Evolutionary conservation across 2,329 filamentous ascomycete species (phyloP).

Genomic region (Hymenoscyphus fructigenus): DNA sequence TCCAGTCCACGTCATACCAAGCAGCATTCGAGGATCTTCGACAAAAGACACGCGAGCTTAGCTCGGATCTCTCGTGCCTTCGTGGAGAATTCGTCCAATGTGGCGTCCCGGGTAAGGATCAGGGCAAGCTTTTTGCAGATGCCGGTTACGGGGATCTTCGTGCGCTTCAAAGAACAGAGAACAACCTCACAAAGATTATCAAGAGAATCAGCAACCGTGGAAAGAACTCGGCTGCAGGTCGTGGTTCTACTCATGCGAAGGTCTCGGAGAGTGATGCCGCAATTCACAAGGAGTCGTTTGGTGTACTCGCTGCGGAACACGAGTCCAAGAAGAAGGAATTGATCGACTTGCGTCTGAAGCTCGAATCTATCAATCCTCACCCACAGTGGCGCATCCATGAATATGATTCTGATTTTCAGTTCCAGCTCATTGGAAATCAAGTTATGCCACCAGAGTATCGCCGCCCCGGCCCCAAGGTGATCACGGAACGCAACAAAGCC

Average conservation of each 20-base stretch:
- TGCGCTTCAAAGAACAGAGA: not conserved
- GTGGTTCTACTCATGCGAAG: not conserved
- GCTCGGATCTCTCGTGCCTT: not conserved
- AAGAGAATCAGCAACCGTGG: not conserved
- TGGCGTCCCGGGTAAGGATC: not conserved
- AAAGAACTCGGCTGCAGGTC: not conserved
- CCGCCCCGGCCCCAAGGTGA: not conserved
- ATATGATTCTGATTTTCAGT: not conserved
- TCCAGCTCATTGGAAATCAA: constrained; percentile 4
- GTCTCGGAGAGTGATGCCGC: not conserved
- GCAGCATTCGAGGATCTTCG: not conserved
- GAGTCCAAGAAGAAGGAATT: not conserved
- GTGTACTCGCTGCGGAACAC: not conserved
- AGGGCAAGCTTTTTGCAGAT: not conserved
- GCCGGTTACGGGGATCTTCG: not conserved
- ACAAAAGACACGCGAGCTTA: not conserved
- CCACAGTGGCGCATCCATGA: not conserved
- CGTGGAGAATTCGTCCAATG: not conserved
- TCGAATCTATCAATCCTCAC: not conserved
- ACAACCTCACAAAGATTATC: not conserved
- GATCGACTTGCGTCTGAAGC: not conserved
- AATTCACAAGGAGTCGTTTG: not conserved
- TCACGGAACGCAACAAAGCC: not conserved
- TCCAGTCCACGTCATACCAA: not conserved
- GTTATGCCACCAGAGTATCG: not conserved